Percentiles rank a stretch among this genome's conserved stretches.
Conservation (phyloP, 2,329 filamentous ascomycete species). For the Aspergillus sp. region DNA sequence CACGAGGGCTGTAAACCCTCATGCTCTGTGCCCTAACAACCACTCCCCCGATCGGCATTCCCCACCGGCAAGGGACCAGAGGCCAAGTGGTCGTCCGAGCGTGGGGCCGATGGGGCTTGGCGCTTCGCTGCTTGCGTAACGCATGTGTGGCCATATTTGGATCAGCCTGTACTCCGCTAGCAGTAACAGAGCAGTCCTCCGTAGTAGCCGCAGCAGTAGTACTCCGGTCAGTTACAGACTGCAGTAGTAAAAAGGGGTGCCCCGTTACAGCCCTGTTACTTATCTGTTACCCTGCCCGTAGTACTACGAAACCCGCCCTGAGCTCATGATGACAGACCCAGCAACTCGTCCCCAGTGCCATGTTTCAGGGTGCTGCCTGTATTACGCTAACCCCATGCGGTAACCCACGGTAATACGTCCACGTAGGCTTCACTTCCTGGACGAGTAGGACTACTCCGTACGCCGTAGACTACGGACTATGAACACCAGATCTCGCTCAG, state of each 20-base stretch:
- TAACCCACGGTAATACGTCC: too few species aligned
- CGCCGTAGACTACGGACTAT: too few species aligned
- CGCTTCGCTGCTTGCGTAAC: conserved; percentile 31
- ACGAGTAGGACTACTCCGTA: too few species aligned
- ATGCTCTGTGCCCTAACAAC: conserved; percentile 1
- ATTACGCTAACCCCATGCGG: too few species aligned
- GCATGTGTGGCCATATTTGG: conserved; percentile 24
- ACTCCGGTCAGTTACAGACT: not conserved
- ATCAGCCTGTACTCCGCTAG: conserved; percentile 13
- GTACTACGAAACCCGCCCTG: too few species aligned
- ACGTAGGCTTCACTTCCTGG: too few species aligned
- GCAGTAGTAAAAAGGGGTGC: not conserved
- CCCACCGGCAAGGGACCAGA: conserved; percentile 30
- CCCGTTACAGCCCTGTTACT: not conserved
- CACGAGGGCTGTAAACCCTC: too few species aligned
- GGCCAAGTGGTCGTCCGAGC: conserved; percentile 20
- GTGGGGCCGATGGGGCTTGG: conserved; percentile 20
- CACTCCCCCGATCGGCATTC: conserved; percentile 28
- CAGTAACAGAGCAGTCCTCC: not conserved
- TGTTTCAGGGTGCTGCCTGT: too few species aligned
- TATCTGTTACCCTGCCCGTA: too few species aligned
- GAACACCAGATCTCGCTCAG: too few species aligned
- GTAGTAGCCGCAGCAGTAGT: conserved; percentile 1
- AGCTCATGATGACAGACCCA: too few species aligned
- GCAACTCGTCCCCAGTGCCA: too few species aligned